Evolutionary conservation across 2,329 filamentous ascomycete genomes (phyloP).

Genomic region (Pseudonectria foliicola): DNA sequence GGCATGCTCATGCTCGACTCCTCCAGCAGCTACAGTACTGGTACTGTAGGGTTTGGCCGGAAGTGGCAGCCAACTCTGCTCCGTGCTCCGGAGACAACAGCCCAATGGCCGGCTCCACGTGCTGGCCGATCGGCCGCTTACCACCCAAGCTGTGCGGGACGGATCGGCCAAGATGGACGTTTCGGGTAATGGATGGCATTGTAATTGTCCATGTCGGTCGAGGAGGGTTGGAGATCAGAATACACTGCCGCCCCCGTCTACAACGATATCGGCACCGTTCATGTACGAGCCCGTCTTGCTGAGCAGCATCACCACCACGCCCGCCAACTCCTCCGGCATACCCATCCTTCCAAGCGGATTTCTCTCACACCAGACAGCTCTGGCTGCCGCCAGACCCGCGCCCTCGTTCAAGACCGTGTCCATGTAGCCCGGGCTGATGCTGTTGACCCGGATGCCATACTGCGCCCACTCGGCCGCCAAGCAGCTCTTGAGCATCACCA

Average conservation of each 20-base stretch:
- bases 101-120: constrained; percentile 20
- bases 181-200: constrained; percentile 5
- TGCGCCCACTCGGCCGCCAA: constrained; percentile 54
- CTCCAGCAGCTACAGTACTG: too few species aligned
- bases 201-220: too few species aligned
- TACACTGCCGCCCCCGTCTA: constrained; percentile 46
- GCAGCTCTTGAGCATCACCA: constrained; percentile 54
- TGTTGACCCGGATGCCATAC: constrained; percentile 64
- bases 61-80: constrained; percentile 3
- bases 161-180: constrained; percentile 4
- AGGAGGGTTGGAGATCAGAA: too few species aligned
- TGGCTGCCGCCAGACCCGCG: constrained; percentile 44
- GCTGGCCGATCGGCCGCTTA: constrained; percentile 9
- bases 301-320: constrained; percentile 52
- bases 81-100: too few species aligned
- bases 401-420: constrained; percentile 67
- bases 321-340: constrained; percentile 51
- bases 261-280: constrained; percentile 59
- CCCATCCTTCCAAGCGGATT: constrained; percentile 62
- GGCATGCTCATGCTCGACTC: too few species aligned
- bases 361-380: constrained; percentile 48
- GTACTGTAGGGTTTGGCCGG: not conserved
- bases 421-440: constrained; percentile 67
- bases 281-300: constrained; percentile 59
- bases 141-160: constrained; percentile 5